Percentiles rank a stretch among this genome's conserved stretches.
phyloP scores from a whole-genome alignment of 2,329 filamentous ascomycete species.

The Alternaria rosae region DNA sequence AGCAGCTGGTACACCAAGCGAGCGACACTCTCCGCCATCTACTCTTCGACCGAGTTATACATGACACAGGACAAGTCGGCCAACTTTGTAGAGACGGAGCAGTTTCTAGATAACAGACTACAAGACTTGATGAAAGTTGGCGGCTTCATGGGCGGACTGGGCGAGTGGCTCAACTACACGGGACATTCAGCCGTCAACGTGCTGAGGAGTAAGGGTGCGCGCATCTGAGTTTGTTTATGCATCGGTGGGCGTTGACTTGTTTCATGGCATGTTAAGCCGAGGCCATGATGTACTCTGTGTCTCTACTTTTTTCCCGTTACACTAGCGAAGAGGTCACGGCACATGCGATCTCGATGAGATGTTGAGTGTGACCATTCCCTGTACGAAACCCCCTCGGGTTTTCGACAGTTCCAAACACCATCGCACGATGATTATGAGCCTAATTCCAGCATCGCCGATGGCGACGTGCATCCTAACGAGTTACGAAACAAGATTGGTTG shows the following conservation, averaged over 20 bases:
- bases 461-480: neutral
- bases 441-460: neutral
- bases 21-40: conserved; percentile 68
- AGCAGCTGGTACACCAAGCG: conserved; percentile 85
- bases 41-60: conserved; percentile 80
- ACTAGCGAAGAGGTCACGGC: neutral
- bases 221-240: conserved; percentile 63
- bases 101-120: conserved; percentile 79
- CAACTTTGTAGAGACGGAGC: conserved; percentile 77
- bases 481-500: conserved; percentile 1
- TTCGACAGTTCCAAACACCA: neutral
- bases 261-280: neutral
- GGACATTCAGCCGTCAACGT: conserved; percentile 79
- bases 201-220: conserved; percentile 84
- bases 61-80: conserved; percentile 88
- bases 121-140: conserved; percentile 72
- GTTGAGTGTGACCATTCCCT: neutral
- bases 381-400: neutral
- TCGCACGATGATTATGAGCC: neutral
- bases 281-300: neutral
- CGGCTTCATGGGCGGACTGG: conserved; percentile 67
- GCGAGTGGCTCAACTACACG: conserved; percentile 84
- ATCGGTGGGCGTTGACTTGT: neutral
- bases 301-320: neutral
- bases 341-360: conserved; percentile 7